A percentile compares a stretch with the other conserved stretches of the same genome.
These are phyloP conservation scores for Rubroboletus pulcherrimus DNA, from an alignment of 768 basidiomycete species.

Conservation along the genomic window DNA sequence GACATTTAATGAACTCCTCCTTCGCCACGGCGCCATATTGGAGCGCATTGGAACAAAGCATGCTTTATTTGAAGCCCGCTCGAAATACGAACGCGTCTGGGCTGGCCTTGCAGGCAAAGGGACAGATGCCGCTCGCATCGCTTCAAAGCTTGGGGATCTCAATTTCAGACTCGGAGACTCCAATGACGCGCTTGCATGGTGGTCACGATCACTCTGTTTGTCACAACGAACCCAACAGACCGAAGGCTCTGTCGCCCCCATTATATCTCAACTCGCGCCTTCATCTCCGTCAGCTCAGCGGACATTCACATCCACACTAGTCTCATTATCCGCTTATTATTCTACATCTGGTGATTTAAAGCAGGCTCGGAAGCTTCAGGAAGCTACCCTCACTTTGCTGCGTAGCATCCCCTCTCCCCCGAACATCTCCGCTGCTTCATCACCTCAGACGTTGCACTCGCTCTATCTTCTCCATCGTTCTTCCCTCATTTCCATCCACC, in stretches of 20 bases:
- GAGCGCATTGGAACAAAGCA: constrained; percentile 56
- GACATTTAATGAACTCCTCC: constrained; percentile 53
- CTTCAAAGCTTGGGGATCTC: constrained; percentile 67
- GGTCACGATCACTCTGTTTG: constrained; percentile 55
- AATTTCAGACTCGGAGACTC: constrained; percentile 50
- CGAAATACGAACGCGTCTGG: constrained; percentile 60
- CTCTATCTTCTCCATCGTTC: constrained; percentile 69
- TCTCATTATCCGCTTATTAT: constrained; percentile 71
- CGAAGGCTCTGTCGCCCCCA: constrained; percentile 17
- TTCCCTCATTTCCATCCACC: constrained; percentile 68
- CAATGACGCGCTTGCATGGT: constrained; percentile 62
- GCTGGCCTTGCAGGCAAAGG: constrained; percentile 37
- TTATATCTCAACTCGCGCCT: constrained; percentile 40
- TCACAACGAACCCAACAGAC: constrained; percentile 32
- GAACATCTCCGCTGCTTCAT: constrained; percentile 41
- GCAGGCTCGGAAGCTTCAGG: constrained; percentile 55
- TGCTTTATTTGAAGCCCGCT: constrained; percentile 50
- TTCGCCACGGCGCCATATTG: constrained; percentile 51
- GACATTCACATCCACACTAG: constrained; percentile 53
- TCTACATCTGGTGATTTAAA: constrained; percentile 54
- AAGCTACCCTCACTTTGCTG: constrained; percentile 51
- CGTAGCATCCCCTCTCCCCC: constrained; percentile 49
- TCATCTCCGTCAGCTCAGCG: constrained; percentile 63
- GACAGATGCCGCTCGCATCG: constrained; percentile 48
- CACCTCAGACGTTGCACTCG: constrained; percentile 59